Evolutionary conservation across 2,329 filamentous ascomycete species (phyloP).

Genomic region (Akanthomyces lecanii): DNA sequence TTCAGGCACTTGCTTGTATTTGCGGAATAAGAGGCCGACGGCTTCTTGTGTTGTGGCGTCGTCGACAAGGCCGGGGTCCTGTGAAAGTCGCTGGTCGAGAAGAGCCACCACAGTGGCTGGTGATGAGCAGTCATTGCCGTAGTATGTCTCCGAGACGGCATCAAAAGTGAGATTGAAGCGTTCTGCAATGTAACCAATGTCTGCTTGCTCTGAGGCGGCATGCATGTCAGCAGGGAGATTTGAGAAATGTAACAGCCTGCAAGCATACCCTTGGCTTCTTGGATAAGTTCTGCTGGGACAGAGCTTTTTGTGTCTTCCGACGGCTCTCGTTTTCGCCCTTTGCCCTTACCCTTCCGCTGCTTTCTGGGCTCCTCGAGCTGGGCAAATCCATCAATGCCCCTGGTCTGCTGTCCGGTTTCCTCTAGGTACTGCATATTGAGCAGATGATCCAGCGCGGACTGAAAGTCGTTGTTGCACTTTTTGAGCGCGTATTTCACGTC

Average conservation of each 20-base stretch:
- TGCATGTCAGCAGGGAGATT: neutral
- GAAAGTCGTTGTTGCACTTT: conserved; percentile 63
- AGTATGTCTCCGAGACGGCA: conserved; percentile 39
- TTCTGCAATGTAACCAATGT: conserved; percentile 42
- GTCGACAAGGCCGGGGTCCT: conserved; percentile 28
- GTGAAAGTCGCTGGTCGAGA: conserved; percentile 39
- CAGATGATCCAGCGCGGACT: conserved; percentile 71
- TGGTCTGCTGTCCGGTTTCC: conserved; percentile 57
- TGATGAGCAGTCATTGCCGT: conserved; percentile 34
- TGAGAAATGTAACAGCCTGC: neutral
- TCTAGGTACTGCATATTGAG: conserved; percentile 76
- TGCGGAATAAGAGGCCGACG: conserved; percentile 31
- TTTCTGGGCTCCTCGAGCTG: conserved; percentile 43
- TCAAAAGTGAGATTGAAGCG: conserved; percentile 38
- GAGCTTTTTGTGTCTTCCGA: conserved; percentile 18
- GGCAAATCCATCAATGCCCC: conserved; percentile 80
- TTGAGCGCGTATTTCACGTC: conserved; percentile 64
- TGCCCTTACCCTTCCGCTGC: conserved; percentile 34
- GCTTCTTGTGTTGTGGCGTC: conserved; percentile 24
- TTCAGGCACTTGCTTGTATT: conserved; percentile 40
- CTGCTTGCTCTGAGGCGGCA: conserved; percentile 29
- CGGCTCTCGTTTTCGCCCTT: conserved; percentile 24
- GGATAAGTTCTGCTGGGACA: conserved; percentile 21
- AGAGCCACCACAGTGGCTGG: conserved; percentile 40
- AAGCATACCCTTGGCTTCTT: conserved; percentile 30